phyloP scores from a whole-genome alignment of 2,329 filamentous ascomycete genomes.

The Ophiocordyceps camponoti-saundersi region DNA sequence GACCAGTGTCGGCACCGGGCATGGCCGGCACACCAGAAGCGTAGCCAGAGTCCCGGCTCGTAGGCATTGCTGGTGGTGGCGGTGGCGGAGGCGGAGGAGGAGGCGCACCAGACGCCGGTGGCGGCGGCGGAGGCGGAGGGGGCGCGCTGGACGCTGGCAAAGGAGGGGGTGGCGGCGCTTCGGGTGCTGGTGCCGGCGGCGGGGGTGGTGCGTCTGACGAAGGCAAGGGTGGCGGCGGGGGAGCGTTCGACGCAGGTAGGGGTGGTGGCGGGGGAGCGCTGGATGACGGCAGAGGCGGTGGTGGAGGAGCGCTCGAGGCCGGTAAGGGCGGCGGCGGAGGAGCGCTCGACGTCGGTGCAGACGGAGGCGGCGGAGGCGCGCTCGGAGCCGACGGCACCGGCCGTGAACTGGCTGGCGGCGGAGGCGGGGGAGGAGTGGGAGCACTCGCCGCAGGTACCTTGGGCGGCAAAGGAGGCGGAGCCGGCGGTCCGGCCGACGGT shows the following conservation, averaged over 20 bases:
- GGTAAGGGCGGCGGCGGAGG: conserved; percentile 36
- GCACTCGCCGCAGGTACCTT: conserved; percentile 26
- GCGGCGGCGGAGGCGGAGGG: conserved; percentile 14
- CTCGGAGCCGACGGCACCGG: conserved; percentile 3
- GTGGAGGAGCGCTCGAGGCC: conserved; percentile 19
- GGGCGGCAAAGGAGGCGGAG: conserved; percentile 28
- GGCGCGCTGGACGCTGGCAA: conserved; percentile 19
- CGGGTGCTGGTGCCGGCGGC: conserved; percentile 10
- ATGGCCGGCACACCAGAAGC: conserved; percentile 32
- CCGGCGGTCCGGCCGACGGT: conserved; percentile 7
- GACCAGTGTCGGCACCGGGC: conserved; percentile 25
- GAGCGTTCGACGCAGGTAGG: conserved; percentile 10
- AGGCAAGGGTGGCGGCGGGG: conserved; percentile 21
- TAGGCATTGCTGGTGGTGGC: conserved; percentile 24
- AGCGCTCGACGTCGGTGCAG: conserved; percentile 21
- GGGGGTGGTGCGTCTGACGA: conserved; percentile 19
- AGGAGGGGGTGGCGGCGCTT: conserved; percentile 15
- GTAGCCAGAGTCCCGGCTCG: conserved; percentile 42
- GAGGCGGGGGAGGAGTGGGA: conserved; percentile 17
- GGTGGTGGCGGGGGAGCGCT: conserved; percentile 19
- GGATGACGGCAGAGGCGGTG: conserved; percentile 12
- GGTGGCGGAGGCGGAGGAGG: conserved; percentile 30
- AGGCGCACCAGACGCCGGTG: conserved; percentile 6
- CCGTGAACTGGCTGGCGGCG: background rate
- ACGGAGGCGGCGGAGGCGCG: conserved; percentile 28